Evolutionary conservation across 257 asterid species (phyloP).

Genomic region (Solanum chmielewskii): DNA sequence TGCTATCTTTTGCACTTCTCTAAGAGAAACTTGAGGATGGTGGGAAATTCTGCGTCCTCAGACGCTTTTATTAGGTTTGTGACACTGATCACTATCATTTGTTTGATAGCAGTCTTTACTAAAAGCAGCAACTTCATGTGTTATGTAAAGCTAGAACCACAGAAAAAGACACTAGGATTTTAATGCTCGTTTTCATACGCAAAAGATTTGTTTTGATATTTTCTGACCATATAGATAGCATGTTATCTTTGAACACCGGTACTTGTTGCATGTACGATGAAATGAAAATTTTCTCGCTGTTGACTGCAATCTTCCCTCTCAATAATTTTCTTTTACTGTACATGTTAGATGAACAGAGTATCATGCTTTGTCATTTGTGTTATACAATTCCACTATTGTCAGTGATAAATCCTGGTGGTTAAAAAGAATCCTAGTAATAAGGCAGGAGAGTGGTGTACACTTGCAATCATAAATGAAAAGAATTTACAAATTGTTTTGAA

Average conservation of each 20-base stretch:
- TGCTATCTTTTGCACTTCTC: background rate
- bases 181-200: background rate
- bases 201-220: background rate
- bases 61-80: background rate
- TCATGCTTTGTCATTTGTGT: background rate
- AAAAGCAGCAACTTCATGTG: background rate
- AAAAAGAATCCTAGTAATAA: background rate
- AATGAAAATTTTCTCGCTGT: background rate
- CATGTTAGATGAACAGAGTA: background rate
- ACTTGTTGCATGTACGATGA: background rate
- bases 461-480: background rate
- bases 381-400: background rate
- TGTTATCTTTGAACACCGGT: background rate
- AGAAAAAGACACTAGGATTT: background rate
- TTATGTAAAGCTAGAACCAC: background rate
- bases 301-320: background rate
- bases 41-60: conserved; percentile 1
- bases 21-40: conserved; percentile 1
- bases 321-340: background rate
- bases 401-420: background rate
- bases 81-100: background rate
- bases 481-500: background rate
- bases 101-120: background rate
- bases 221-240: background rate
- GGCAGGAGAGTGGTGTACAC: background rate